These are phyloP conservation scores for Gaertneriomyces sp. DNA, from an alignment of 192 early-diverging fungal genomes.

Conservation along the genomic window DNA sequence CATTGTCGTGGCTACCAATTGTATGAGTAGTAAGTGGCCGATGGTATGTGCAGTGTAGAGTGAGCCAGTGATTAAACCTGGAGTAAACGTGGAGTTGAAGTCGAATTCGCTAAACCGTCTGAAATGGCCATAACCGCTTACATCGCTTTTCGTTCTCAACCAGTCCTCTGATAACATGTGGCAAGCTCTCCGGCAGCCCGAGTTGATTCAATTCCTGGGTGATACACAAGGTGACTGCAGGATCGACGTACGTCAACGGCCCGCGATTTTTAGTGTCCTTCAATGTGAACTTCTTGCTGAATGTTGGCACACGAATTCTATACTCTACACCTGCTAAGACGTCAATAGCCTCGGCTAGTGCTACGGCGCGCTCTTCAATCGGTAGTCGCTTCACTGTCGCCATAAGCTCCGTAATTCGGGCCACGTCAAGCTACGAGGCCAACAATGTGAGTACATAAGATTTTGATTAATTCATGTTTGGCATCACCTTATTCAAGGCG, in stretches of 20 bases:
- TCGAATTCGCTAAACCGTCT: not conserved
- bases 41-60: conserved; percentile 3
- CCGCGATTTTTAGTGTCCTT: not conserved
- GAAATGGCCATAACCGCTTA: not conserved
- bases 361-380: not conserved
- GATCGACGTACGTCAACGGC: not conserved
- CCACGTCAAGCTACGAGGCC: not conserved
- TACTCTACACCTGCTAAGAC: not conserved
- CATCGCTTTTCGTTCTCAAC: conserved; percentile 20
- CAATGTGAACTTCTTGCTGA: conserved; percentile 4
- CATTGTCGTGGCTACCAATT: conserved; percentile 6
- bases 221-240: not conserved
- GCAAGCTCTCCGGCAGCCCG: not conserved
- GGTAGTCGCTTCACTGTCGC: not conserved
- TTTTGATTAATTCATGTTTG: not conserved
- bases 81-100: not conserved
- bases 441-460: not conserved
- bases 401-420: not conserved
- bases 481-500: conserved; percentile 5
- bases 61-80: conserved; percentile 9
- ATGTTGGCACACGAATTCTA: not conserved
- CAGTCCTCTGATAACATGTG: conserved; percentile 6
- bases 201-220: not conserved
- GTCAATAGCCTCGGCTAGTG: not conserved
- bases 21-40: conserved; percentile 1